Percentiles rank a stretch among this genome's conserved stretches.
Evolutionary conservation across 2,329 filamentous ascomycete genomes (phyloP).

Genomic region (Colletotrichum limetticola): DNA sequence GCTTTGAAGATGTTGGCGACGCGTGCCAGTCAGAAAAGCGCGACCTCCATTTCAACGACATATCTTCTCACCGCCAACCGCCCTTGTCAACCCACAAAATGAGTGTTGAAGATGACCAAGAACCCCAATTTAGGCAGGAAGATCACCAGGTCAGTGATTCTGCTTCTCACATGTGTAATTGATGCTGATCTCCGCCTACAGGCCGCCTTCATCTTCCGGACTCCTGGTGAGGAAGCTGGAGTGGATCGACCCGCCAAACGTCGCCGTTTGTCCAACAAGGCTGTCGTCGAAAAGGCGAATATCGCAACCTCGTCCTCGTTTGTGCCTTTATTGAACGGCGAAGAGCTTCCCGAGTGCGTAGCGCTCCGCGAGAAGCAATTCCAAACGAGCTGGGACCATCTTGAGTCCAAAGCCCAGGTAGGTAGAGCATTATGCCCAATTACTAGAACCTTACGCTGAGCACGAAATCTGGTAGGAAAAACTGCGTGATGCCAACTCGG

Average conservation of each 20-base stretch:
- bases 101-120: slow-evolving; percentile 2
- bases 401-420: slow-evolving; percentile 73
- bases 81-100: background rate
- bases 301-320: slow-evolving; percentile 48
- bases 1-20: slow-evolving; percentile 8
- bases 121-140: slow-evolving; percentile 42
- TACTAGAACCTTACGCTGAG: background rate
- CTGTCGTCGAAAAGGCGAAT: slow-evolving; percentile 29
- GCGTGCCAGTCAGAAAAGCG: slow-evolving; percentile 22
- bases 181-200: slow-evolving; percentile 43
- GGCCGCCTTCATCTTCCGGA: slow-evolving; percentile 72
- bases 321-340: slow-evolving; percentile 64
- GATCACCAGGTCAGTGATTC: slow-evolving; percentile 54
- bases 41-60: slow-evolving; percentile 9
- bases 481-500: slow-evolving; percentile 68
- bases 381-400: slow-evolving; percentile 70
- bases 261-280: slow-evolving; percentile 61
- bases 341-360: slow-evolving; percentile 61
- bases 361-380: slow-evolving; percentile 69
- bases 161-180: background rate
- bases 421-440: slow-evolving; percentile 35
- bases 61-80: background rate
- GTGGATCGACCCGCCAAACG: slow-evolving; percentile 63
- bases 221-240: slow-evolving; percentile 50
- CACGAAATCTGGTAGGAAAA: slow-evolving; percentile 54